These are phyloP conservation scores for Ascochyta rabiei DNA, from an alignment of 2,329 filamentous ascomycete species.

Conservation along the genomic window DNA sequence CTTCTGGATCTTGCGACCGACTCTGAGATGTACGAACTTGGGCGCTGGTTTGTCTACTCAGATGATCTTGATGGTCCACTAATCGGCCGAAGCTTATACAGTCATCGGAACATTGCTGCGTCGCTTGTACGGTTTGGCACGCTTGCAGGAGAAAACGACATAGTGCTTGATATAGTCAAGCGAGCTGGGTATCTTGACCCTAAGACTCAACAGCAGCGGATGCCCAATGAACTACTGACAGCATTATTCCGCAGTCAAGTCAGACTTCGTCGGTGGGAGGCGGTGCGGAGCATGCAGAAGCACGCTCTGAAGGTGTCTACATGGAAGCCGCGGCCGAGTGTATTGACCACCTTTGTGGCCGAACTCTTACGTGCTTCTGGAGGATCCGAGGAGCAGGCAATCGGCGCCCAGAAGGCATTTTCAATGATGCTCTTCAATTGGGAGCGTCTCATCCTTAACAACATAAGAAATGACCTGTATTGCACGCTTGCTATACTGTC, in stretches of 20 bases:
- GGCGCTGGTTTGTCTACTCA: constrained; percentile 60
- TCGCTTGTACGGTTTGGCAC: constrained; percentile 62
- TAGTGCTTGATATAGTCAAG: constrained; percentile 42
- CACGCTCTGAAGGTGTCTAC: constrained; percentile 32
- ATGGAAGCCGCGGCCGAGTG: constrained; percentile 34
- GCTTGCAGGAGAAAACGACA: constrained; percentile 53
- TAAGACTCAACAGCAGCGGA: constrained; percentile 30
- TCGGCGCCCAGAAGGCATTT: constrained; percentile 33
- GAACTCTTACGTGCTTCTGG: constrained; percentile 36
- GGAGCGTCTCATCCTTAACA: constrained; percentile 34
- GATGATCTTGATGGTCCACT: constrained; percentile 61
- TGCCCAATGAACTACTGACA: constrained; percentile 45
- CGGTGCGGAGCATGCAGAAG: constrained; percentile 48
- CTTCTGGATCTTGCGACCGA: constrained; percentile 59
- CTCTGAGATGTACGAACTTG: constrained; percentile 56
- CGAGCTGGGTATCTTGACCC: constrained; percentile 24
- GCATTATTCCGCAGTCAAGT: constrained; percentile 54
- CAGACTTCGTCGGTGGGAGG: constrained; percentile 48
- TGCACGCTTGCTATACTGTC: constrained; percentile 43
- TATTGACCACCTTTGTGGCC: constrained; percentile 40
- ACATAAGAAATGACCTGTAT: constrained; percentile 36
- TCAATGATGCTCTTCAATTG: constrained; percentile 38
- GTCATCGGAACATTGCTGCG: constrained; percentile 56
- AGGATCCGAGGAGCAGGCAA: constrained; percentile 13
- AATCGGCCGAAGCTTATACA: constrained; percentile 54